Percentiles rank a stretch among this genome's conserved stretches.
These are phyloP conservation scores for Chaetomiaceae sp. DNA, from an alignment of 2,329 filamentous ascomycete species.

Conservation along the genomic window DNA sequence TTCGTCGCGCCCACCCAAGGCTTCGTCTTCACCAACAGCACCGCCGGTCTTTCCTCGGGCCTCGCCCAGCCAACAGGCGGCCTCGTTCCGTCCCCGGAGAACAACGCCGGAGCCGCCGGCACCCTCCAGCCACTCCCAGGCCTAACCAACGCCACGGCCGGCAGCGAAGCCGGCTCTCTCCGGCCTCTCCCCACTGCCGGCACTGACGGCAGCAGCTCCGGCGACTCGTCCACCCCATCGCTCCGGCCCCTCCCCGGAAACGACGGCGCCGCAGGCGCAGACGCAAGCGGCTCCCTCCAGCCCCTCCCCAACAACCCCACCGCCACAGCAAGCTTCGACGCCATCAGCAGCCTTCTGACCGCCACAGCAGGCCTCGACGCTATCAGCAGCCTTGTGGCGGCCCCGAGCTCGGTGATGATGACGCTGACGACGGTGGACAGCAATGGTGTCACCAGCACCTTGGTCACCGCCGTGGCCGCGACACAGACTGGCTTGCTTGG, in stretches of 20 bases:
- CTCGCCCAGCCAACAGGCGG: background rate
- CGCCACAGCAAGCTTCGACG: background rate
- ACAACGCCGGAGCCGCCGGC: background rate
- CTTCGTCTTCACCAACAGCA: slow-evolving; percentile 12
- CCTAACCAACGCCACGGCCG: slow-evolving; percentile 1
- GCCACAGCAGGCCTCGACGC: no score
- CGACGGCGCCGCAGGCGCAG: background rate
- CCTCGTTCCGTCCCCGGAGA: background rate
- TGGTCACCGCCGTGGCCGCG: slow-evolving; percentile 8
- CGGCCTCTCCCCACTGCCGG: background rate
- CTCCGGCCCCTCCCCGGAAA: slow-evolving; percentile 3
- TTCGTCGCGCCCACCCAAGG: background rate
- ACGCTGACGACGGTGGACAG: slow-evolving; percentile 15
- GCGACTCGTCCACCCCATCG: background rate
- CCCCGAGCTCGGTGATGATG: slow-evolving; percentile 3
- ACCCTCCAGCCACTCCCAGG: background rate
- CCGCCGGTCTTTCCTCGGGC: no score
- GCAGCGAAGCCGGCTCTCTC: background rate
- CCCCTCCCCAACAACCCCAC: background rate
- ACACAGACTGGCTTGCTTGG: slow-evolving; percentile 3
- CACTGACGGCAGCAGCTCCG: background rate
- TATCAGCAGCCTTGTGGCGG: no score
- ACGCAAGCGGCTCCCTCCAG: background rate
- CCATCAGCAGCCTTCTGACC: no score
- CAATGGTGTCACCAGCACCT: slow-evolving; percentile 7